Evolutionary conservation across 371 early-diverging fungal genomes (phyloP).

Genomic region (Batrachochytrium dendrobatidis): DNA sequence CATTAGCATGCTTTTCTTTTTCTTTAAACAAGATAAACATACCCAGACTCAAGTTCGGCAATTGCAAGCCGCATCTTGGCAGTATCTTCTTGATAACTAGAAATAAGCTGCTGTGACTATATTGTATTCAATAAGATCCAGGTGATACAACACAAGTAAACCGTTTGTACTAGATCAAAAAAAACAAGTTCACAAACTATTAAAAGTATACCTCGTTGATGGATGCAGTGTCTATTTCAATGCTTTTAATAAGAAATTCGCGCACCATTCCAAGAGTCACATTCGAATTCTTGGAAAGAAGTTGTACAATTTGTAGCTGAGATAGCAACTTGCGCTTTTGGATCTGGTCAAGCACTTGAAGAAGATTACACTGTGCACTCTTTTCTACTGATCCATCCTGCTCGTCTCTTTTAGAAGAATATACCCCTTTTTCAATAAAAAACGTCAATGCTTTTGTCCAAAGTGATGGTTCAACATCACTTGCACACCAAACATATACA

Average conservation of each 20-base stretch:
- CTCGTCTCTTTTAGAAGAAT: background rate
- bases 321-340: constrained; percentile 77
- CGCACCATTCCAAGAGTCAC: constrained; percentile 82
- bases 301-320: constrained; percentile 81
- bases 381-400: constrained; percentile 5
- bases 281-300: constrained; percentile 66
- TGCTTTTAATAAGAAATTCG: constrained; percentile 67
- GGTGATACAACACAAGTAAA: background rate
- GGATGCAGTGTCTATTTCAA: constrained; percentile 60
- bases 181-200: background rate
- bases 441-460: constrained; percentile 78
- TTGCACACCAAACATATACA: constrained; percentile 14
- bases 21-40: background rate
- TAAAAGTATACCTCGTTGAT: constrained; percentile 47
- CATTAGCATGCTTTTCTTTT: too few relatives aligned
- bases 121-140: background rate
- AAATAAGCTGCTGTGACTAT: constrained; percentile 41
- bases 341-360: constrained; percentile 69
- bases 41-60: constrained; percentile 59
- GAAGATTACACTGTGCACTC: constrained; percentile 20
- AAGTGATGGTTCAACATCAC: constrained; percentile 62
- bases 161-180: too few relatives aligned
- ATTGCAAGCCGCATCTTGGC: constrained; percentile 68
- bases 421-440: constrained; percentile 49
- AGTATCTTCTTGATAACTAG: constrained; percentile 72